A percentile compares a stretch with the other conserved stretches of the same genome.
phyloP scores from a whole-genome alignment of 2,329 filamentous ascomycete species.

The Penicillium digitatum region DNA sequence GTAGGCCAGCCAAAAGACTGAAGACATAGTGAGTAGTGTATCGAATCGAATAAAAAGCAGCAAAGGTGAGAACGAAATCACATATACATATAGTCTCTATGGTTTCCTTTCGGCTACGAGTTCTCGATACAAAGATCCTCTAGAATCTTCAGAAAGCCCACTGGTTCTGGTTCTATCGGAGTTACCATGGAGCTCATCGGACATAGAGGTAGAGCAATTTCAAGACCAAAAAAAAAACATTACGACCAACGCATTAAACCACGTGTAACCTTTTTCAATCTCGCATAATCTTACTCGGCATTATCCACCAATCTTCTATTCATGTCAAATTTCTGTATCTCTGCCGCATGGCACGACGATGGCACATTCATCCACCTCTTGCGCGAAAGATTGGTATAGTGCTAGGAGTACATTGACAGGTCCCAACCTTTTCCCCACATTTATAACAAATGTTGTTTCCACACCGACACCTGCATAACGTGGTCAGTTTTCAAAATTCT shows the following conservation, averaged over 20 bases:
- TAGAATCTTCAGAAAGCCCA: neutral
- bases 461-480: neutral
- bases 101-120: neutral
- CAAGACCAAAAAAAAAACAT: neutral
- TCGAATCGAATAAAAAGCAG: neutral
- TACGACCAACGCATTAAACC: neutral
- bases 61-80: no score
- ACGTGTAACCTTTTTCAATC: neutral
- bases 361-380: neutral
- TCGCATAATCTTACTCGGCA: neutral
- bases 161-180: neutral
- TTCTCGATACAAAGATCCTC: neutral
- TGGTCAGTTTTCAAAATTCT: neutral
- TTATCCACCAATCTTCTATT: neutral
- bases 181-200: neutral
- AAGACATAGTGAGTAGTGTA: neutral
- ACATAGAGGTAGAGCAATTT: neutral
- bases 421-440: neutral
- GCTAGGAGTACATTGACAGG: neutral
- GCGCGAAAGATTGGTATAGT: neutral
- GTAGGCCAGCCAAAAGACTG: neutral
- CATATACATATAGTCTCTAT: neutral
- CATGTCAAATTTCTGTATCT: neutral
- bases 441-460: neutral
- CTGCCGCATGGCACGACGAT: neutral